These are phyloP conservation scores for Coemansia sp. DNA, from an alignment of 192 early-diverging fungal genomes.

Conservation along the genomic window DNA sequence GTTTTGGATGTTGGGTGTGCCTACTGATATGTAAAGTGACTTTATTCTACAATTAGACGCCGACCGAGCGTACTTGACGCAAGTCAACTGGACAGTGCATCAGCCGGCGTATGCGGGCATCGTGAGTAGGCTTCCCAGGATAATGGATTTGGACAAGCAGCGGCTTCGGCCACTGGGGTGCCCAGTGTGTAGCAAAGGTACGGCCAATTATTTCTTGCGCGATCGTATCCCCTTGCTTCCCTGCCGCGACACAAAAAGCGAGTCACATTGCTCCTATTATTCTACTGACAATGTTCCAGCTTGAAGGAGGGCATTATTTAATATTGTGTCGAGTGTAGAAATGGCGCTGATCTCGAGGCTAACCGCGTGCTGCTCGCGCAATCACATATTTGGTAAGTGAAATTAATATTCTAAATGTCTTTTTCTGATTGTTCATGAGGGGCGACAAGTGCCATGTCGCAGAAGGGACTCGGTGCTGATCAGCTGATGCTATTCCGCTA, in stretches of 20 bases:
- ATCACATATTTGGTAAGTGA: slow-evolving; percentile 43
- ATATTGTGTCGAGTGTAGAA: slow-evolving; percentile 20
- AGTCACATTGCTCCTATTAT: too few species aligned
- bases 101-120: slow-evolving; percentile 31
- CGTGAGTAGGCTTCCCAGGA: slow-evolving; percentile 15
- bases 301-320: too few species aligned
- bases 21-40: too few species aligned
- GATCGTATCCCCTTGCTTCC: background rate
- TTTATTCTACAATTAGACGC: slow-evolving; percentile 11
- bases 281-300: too few species aligned
- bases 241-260: too few species aligned
- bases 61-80: slow-evolving; percentile 36
- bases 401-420: background rate
- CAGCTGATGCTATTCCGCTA: background rate
- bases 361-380: slow-evolving; percentile 19
- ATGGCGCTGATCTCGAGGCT: slow-evolving; percentile 30
- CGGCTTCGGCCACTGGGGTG: slow-evolving; percentile 10
- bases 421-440: background rate
- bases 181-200: slow-evolving; percentile 38
- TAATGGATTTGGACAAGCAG: background rate
- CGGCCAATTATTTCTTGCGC: background rate
- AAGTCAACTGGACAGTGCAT: slow-evolving; percentile 29
- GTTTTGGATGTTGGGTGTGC: too few species aligned
- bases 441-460: background rate
- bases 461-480: too few species aligned